Evolutionary conservation across 1,284 basidiomycete genomes (phyloP).

Genomic region (Sanghuangporus weigelae): DNA sequence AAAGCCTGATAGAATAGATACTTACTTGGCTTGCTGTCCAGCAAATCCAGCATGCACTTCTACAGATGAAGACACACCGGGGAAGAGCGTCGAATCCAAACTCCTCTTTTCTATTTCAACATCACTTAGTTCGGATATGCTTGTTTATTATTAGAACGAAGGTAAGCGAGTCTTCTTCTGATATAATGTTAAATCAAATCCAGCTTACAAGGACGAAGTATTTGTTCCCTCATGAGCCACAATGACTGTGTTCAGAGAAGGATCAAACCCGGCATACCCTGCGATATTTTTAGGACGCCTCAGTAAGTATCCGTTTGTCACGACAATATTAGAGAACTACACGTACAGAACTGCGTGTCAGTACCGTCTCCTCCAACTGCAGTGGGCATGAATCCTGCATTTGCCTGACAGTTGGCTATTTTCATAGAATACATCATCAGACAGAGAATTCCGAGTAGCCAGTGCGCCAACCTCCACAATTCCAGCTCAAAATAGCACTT

Average conservation of each 20-base stretch:
- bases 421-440: neutral
- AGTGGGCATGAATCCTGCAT: slow-evolving; percentile 46
- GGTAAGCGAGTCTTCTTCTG: slow-evolving; percentile 23
- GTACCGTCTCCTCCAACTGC: slow-evolving; percentile 58
- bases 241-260: slow-evolving; percentile 26
- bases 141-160: slow-evolving; percentile 17
- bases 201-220: slow-evolving; percentile 24
- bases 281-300: neutral
- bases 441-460: neutral
- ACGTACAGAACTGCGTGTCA: slow-evolving; percentile 41
- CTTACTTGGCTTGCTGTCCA: slow-evolving; percentile 46
- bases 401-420: slow-evolving; percentile 47
- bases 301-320: neutral
- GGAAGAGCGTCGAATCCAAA: slow-evolving; percentile 49
- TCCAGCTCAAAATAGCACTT: slow-evolving; percentile 43
- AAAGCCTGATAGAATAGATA: neutral
- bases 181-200: neutral
- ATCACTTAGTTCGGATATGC: slow-evolving; percentile 49
- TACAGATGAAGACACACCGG: slow-evolving; percentile 43
- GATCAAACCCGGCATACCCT: slow-evolving; percentile 36
- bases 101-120: slow-evolving; percentile 36
- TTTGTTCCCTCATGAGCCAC: slow-evolving; percentile 33
- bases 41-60: slow-evolving; percentile 55
- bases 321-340: slow-evolving; percentile 12
- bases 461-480: slow-evolving; percentile 55